These are phyloP conservation scores for Penicillium odoratum DNA, from an alignment of 495 filamentous ascomycete genomes.

Conservation along the genomic window DNA sequence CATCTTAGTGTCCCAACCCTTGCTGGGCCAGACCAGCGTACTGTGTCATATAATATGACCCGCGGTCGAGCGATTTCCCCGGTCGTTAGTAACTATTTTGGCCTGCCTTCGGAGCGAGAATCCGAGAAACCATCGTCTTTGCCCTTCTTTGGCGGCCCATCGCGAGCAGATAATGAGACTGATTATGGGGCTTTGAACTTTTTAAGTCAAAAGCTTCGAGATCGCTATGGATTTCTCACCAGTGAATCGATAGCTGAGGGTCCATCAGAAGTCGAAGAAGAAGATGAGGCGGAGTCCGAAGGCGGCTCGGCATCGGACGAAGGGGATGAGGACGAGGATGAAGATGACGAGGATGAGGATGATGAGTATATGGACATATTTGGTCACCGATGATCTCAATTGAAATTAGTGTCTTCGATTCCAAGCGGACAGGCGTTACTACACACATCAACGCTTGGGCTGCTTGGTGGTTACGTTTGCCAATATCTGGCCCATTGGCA, in stretches of 20 bases:
- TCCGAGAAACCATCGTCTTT: slow-evolving; percentile 33
- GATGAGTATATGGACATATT: slow-evolving; percentile 65
- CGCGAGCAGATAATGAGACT: slow-evolving; percentile 40
- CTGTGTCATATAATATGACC: slow-evolving; percentile 42
- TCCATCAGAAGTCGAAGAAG: slow-evolving; percentile 31
- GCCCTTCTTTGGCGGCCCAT: slow-evolving; percentile 38
- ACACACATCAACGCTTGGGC: background rate
- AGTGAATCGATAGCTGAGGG: slow-evolving; percentile 33
- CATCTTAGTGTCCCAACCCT: slow-evolving; percentile 29
- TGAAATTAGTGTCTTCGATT: background rate
- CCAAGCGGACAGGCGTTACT: background rate
- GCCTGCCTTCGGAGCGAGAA: slow-evolving; percentile 39
- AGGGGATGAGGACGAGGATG: slow-evolving; percentile 54
- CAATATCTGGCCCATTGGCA: background rate
- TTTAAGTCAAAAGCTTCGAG: slow-evolving; percentile 55
- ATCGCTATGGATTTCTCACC: slow-evolving; percentile 42
- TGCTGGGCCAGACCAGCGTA: slow-evolving; percentile 26
- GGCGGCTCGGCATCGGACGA: slow-evolving; percentile 31
- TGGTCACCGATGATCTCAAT: slow-evolving; percentile 59
- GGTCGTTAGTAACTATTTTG: slow-evolving; percentile 48
- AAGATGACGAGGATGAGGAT: slow-evolving; percentile 44
- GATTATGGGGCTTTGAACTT: slow-evolving; percentile 59
- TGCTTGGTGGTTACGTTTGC: background rate
- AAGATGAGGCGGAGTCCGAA: slow-evolving; percentile 33
- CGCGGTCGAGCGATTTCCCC: slow-evolving; percentile 41